Conservation (phyloP, 164 flowering plant genomes). For the Echeveria elegans region DNA sequence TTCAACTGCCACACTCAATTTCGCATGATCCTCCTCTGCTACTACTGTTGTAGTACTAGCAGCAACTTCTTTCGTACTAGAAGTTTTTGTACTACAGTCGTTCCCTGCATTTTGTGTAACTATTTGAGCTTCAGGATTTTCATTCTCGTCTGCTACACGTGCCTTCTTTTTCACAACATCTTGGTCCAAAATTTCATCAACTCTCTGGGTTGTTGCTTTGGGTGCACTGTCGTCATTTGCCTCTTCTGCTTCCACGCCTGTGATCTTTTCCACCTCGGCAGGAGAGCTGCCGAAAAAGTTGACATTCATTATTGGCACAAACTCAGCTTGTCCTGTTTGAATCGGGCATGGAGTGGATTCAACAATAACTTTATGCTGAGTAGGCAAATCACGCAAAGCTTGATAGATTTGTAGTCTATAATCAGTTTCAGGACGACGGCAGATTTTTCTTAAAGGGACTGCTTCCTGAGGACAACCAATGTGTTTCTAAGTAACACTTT, state of each 20-base stretch:
- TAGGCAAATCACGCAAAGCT: slow-evolving; percentile 28
- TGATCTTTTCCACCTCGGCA: neutral
- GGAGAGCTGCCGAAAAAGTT: neutral
- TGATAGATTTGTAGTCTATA: slow-evolving; percentile 72
- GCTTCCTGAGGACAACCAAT: slow-evolving; percentile 48
- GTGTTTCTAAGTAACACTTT: neutral
- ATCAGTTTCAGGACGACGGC: slow-evolving; percentile 95
- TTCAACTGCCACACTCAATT: neutral
- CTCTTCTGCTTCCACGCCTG: neutral
- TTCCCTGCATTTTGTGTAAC: neutral
- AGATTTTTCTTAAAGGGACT: slow-evolving; percentile 78
- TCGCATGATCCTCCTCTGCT: neutral
- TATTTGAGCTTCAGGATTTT: neutral
- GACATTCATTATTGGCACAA: neutral
- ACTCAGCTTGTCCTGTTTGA: neutral
- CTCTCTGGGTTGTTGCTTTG: neutral
- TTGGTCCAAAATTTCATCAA: neutral
- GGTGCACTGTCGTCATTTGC: neutral
- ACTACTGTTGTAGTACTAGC: too few relatives aligned
- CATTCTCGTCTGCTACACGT: neutral
- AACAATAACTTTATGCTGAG: slow-evolving; percentile 7
- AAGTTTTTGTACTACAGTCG: too few relatives aligned
- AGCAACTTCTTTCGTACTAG: neutral
- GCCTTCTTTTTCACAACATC: neutral
- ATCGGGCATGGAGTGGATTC: slow-evolving; percentile 11